Base-by-base conservation (phyloP, 169 alveolate genomes). In the Eimeria tenella region DNA sequence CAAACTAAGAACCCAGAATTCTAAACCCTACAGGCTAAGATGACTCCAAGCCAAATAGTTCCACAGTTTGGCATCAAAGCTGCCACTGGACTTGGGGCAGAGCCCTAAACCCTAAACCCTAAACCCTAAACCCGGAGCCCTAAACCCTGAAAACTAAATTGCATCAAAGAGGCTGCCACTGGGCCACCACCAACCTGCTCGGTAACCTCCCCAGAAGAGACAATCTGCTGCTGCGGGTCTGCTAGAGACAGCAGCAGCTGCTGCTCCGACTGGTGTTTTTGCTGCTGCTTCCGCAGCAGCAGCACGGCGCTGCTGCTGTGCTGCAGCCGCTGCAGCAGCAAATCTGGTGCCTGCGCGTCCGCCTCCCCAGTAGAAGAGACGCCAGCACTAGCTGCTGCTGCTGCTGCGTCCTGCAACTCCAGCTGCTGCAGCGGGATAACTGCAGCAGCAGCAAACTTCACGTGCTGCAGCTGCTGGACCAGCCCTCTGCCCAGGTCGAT, bases 351-450 rank as follows among this genome's bases (percentile, higher is more conserved):
- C 13, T 10, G 31, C 2, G 63, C 86, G 17, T 23, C 86, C 8
- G 17, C 65, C 6, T 50, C 9, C n/a, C 17, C 86, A 17, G 79
- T 5, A 31, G 42, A 0, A 31, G 42, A 31, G 42, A 31, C 42
- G 42, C 42, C 42, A 19, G 75, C 90, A 11, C 65, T 63, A 11
- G 70, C 87, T 2, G 87, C 70, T 52, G 87, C 25, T 73, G 83
- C 83, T 73, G 83, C 83, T 73, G 83, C 83, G 53, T 73, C 83
- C 19, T 52, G 87, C 49, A 77, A 31, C 60, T 52, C 70, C 58
- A 23, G 63, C 31, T 60, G 74, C 91, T 55, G 63, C 73, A 81
- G 70, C 74, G 56, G 49, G 74, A 96, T 96, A 65, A 98, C 97
- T 89, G 93, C 97, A 60, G 89, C 94, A 55, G 96, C 95, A n/a